A percentile compares a stretch with the other conserved stretches of the same genome.
Conservation (phyloP, 2,329 filamentous ascomycete genomes). For the Fragosphaeria purpurea region DNA sequence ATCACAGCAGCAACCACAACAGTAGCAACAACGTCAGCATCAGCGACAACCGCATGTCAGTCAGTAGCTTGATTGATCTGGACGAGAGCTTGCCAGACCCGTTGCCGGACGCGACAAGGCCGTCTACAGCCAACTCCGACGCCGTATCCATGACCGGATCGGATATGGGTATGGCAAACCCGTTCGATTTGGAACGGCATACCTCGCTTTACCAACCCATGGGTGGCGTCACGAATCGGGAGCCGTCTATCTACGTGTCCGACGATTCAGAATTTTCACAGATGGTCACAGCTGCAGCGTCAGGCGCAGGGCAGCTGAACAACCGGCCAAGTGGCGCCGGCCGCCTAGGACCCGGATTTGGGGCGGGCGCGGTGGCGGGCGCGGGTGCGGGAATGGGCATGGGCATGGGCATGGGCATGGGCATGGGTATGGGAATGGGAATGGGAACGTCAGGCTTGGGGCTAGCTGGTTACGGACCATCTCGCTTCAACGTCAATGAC, state of each 20-base stretch:
- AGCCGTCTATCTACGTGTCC: slow-evolving; percentile 51
- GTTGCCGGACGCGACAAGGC: slow-evolving; percentile 39
- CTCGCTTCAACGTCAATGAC: not conserved
- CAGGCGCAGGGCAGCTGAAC: not conserved
- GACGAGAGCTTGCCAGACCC: slow-evolving; percentile 32
- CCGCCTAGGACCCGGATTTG: not conserved
- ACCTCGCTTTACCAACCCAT: slow-evolving; percentile 39
- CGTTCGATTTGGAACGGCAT: slow-evolving; percentile 55
- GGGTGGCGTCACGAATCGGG: slow-evolving; percentile 29
- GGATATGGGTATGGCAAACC: slow-evolving; percentile 43
- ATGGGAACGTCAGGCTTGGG: not conserved
- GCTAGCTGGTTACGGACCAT: not conserved
- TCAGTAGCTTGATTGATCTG: slow-evolving; percentile 26
- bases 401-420: not conserved
- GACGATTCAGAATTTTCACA: slow-evolving; percentile 44
- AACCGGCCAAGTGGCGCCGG: not conserved
- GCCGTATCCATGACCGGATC: slow-evolving; percentile 46
- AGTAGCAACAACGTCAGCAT: not conserved
- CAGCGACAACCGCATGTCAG: slow-evolving; percentile 23
- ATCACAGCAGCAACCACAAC: slow-evolving; percentile 7
- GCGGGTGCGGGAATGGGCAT: not conserved
- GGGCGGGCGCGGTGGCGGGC: not conserved
- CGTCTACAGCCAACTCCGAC: slow-evolving; percentile 52
- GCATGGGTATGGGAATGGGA: not conserved
- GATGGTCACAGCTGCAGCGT: slow-evolving; percentile 12